These are phyloP conservation scores for Rubus parviflorus DNA, from an alignment of 306 rosid species.

Conservation along the genomic window DNA sequence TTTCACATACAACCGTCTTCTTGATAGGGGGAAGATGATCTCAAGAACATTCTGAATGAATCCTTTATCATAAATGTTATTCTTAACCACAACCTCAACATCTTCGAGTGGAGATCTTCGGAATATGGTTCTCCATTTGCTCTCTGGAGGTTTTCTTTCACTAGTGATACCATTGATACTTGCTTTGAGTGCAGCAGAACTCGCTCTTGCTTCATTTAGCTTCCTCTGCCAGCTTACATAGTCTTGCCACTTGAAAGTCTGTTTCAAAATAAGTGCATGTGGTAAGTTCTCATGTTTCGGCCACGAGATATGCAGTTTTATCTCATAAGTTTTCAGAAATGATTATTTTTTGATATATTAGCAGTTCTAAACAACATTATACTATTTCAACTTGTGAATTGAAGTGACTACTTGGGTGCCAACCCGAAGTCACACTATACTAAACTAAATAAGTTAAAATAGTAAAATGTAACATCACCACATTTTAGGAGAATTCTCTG, in stretches of 20 bases:
- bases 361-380: not conserved
- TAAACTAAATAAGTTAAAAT: not conserved
- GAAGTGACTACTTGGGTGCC: not conserved
- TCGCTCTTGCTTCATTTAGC: slow-evolving; percentile 63
- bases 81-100: slow-evolving; percentile 51
- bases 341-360: not conserved
- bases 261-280: slow-evolving; percentile 27
- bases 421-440: not conserved
- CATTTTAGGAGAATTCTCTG: not conserved
- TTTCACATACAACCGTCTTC: slow-evolving; percentile 39
- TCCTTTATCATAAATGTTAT: slow-evolving; percentile 73
- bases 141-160: slow-evolving; percentile 47
- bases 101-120: slow-evolving; percentile 62
- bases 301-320: not conserved
- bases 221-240: slow-evolving; percentile 69
- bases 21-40: slow-evolving; percentile 65
- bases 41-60: slow-evolving; percentile 59
- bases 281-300: not conserved
- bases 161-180: slow-evolving; percentile 49
- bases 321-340: not conserved
- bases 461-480: not conserved
- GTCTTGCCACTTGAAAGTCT: slow-evolving; percentile 96
- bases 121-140: slow-evolving; percentile 75
- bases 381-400: not conserved
- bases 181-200: slow-evolving; percentile 67